Evolutionary conservation across 2,329 filamentous ascomycete genomes (phyloP).

Genomic region (Fusarium odoratissimum): DNA sequence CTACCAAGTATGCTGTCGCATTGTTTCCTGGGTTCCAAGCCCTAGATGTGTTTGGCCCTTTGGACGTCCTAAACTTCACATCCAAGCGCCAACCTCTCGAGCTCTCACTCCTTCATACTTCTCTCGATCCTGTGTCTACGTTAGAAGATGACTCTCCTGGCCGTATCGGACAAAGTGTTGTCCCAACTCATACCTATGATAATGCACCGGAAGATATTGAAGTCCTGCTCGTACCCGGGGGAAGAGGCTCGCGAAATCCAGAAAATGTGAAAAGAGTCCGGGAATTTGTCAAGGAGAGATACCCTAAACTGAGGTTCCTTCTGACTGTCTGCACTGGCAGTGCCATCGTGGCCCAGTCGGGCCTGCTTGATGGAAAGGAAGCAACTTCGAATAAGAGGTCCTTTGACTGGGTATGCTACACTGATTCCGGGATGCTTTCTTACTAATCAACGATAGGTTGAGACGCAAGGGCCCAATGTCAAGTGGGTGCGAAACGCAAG

Average conservation of each 20-base stretch:
- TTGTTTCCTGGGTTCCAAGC: slow-evolving; percentile 43
- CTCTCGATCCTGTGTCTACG: slow-evolving; percentile 48
- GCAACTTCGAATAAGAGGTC: slow-evolving; percentile 72
- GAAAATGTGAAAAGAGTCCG: slow-evolving; percentile 41
- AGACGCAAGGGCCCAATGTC: slow-evolving; percentile 56
- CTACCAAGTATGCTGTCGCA: slow-evolving; percentile 38
- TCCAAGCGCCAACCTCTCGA: slow-evolving; percentile 39
- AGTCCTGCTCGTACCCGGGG: slow-evolving; percentile 55
- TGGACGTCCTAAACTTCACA: slow-evolving; percentile 50
- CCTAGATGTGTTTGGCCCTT: slow-evolving; percentile 48
- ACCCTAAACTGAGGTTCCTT: slow-evolving; percentile 60
- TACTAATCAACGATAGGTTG: slow-evolving; percentile 45
- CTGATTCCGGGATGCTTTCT: fast-evolving
- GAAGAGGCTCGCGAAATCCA: slow-evolving; percentile 47
- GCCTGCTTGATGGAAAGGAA: slow-evolving; percentile 64
- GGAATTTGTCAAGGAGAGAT: slow-evolving; percentile 57
- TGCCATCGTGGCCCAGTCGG: slow-evolving; percentile 63
- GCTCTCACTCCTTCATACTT: slow-evolving; percentile 45
- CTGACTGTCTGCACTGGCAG: slow-evolving; percentile 74
- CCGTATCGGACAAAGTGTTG: slow-evolving; percentile 46
- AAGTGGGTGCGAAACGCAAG: slow-evolving; percentile 67
- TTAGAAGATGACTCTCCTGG: slow-evolving; percentile 1
- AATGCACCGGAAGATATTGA: slow-evolving; percentile 50
- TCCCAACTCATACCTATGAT: slow-evolving; percentile 54
- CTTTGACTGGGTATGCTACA: slow-evolving; percentile 51